Conservation (phyloP, 2,329 filamentous ascomycete species). For the Cladosporium sp. region DNA sequence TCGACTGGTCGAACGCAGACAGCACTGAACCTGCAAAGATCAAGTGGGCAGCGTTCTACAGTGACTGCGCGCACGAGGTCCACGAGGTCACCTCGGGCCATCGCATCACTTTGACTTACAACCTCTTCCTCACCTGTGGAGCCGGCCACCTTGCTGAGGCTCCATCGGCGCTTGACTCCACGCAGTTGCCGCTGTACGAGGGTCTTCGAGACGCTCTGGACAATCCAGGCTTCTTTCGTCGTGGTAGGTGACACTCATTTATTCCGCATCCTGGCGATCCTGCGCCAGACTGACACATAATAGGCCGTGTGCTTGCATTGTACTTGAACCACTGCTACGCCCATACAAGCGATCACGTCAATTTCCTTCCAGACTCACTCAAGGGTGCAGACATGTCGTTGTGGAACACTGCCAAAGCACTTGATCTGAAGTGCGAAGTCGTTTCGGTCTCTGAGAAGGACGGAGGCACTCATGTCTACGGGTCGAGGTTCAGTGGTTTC, state of each 20-base stretch:
- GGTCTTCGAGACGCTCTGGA: conserved; percentile 30
- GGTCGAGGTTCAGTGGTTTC: neutral
- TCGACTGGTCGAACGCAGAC: conserved; percentile 38
- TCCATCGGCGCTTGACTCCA: conserved; percentile 28
- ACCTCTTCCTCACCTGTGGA: conserved; percentile 44
- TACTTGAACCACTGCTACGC: conserved; percentile 24
- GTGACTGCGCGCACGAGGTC: conserved; percentile 52
- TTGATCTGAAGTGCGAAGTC: neutral
- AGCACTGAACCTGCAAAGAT: conserved; percentile 16
- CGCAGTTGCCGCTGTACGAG: conserved; percentile 34
- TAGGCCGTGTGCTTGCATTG: conserved; percentile 19
- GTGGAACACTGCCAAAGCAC: conserved; percentile 18
- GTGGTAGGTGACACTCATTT: neutral
- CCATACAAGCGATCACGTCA: conserved; percentile 16
- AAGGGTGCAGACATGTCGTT: conserved; percentile 27
- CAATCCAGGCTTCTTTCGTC: conserved; percentile 33
- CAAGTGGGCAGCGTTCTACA: conserved; percentile 52
- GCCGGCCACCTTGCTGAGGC: conserved; percentile 29
- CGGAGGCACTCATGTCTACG: neutral
- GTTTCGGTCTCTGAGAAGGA: neutral
- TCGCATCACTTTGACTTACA: conserved; percentile 58
- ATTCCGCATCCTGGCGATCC: neutral
- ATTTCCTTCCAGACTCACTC: conserved; percentile 21
- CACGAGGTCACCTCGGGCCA: conserved; percentile 48
- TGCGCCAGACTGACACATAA: neutral